phyloP scores from a whole-genome alignment of 2,329 filamentous ascomycete genomes.

The Biscogniauxia sp. region DNA sequence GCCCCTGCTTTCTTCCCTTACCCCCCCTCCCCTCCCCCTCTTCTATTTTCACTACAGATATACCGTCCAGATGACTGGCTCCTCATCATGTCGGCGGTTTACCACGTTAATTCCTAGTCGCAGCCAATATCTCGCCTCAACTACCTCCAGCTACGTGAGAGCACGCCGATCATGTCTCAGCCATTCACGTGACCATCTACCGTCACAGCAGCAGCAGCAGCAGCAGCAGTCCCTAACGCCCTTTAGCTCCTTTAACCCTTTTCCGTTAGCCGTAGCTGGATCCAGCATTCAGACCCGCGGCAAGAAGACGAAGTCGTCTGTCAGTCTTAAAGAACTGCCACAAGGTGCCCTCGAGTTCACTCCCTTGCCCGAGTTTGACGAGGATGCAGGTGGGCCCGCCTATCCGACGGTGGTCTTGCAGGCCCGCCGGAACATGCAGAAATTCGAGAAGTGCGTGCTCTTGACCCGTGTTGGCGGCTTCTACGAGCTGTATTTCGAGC shows the following conservation, averaged over 20 bases:
- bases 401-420: conserved; percentile 91
- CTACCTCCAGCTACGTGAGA: neutral
- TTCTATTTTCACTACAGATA: too few relatives aligned
- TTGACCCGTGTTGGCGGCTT: conserved; percentile 92
- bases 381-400: conserved; percentile 43
- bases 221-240: neutral
- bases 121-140: conserved; percentile 8
- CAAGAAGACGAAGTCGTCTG: conserved; percentile 53
- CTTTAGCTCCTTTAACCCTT: neutral
- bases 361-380: conserved; percentile 28
- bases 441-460: conserved; percentile 86
- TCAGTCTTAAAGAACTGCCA: conserved; percentile 56
- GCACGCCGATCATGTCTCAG: conserved; percentile 1
- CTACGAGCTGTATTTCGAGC: conserved; percentile 96
- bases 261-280: neutral
- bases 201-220: neutral
- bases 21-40: conserved; percentile 1
- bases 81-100: conserved; percentile 20
- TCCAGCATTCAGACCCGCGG: conserved; percentile 38
- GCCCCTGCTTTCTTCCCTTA: neutral
- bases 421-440: conserved; percentile 83
- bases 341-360: conserved; percentile 42
- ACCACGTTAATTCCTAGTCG: conserved; percentile 21
- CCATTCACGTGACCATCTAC: conserved; percentile 14
- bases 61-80: conserved; percentile 21